Evolutionary conservation across 2,329 filamentous ascomycete genomes (phyloP), one percentile per base, ranked within the genome.

Genomic region (Alternaria infectoria): DNA sequence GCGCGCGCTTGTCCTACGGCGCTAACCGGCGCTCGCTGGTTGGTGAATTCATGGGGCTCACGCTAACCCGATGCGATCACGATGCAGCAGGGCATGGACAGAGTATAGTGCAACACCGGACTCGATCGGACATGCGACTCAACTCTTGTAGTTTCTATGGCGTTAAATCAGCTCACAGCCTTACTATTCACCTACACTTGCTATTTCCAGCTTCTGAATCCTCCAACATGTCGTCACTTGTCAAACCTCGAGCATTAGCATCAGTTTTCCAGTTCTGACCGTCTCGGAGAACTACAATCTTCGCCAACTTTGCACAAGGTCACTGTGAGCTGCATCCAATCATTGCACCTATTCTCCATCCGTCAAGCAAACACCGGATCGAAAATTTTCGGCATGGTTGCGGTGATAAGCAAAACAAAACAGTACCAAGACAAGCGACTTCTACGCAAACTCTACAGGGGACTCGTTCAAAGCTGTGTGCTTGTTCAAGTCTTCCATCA

Each of bases 351-450:
- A 17, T 69, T 65, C 59, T 61, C 68, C 12, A 17, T 70, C 4
- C 68, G 66, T 65, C 57, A 67, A 56, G 66, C 47, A 28, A 61
- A 68, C 44, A 56, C 61, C 30, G 55, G 13, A 54, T 54, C 59
- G 4, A 60, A 52, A 19, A 55, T 45, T 52, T 44, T 58, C 26
- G 28, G 66, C 17, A 51, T 66, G 13, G 43, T 64, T 19, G 65
- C 61, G 36, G 54, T 68, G 59, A 65, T 40, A 62, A 63, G 44
- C 30, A 65, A 43, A 63, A 62, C 46, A 62, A 62, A 56, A 54
- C 47, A 30, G 11, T 30, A 6, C 28, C 28, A 12, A 12, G 28
- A 12, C 12, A 30, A 0, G 28, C 0, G 28, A 30, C 0, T 30
- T 6, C 28, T 30, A 11, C 28, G 28, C 28, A 64, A 56, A 54